These are phyloP conservation scores for Saccharomyces paradoxus DNA, from an alignment of 805 yeast species.

Conservation along the genomic window DNA sequence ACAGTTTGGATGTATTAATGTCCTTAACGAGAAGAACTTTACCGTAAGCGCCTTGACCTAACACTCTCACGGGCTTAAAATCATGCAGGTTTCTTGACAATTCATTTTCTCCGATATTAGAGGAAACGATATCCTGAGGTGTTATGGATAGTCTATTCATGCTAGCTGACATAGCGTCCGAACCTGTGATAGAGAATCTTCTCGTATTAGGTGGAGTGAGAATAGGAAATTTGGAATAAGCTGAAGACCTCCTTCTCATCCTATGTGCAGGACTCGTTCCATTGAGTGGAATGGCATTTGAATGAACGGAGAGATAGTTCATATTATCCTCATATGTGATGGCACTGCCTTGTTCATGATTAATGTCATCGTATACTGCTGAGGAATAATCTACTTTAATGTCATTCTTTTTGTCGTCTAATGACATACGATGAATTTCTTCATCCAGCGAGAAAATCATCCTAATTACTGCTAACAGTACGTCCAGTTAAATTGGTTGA, in stretches of 20 bases:
- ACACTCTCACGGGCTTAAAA: constrained; percentile 64
- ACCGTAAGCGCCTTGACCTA: constrained; percentile 87
- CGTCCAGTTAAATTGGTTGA: neutral
- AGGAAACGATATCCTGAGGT: neutral
- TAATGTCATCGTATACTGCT: neutral
- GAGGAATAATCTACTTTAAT: constrained; percentile 1
- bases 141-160: neutral
- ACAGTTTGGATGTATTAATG: constrained; percentile 49
- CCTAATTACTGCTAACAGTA: neutral
- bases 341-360: neutral
- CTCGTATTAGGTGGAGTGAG: constrained; percentile 23
- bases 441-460: constrained; percentile 24
- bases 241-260: constrained; percentile 26
- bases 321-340: neutral
- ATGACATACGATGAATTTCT: constrained; percentile 11
- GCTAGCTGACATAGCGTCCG: neutral
- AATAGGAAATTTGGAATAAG: constrained; percentile 23
- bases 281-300: neutral
- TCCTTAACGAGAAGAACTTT: constrained; percentile 75
- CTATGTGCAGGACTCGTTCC: constrained; percentile 2
- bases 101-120: neutral
- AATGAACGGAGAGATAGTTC: neutral
- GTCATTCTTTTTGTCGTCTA: constrained; percentile 5
- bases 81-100: constrained; percentile 35
- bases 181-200: constrained; percentile 12